Evolutionary conservation across 2,329 filamentous ascomycete species (phyloP), one percentile per base, ranked within the genome.

Genomic region (Rhinocladiella mackenziei): DNA sequence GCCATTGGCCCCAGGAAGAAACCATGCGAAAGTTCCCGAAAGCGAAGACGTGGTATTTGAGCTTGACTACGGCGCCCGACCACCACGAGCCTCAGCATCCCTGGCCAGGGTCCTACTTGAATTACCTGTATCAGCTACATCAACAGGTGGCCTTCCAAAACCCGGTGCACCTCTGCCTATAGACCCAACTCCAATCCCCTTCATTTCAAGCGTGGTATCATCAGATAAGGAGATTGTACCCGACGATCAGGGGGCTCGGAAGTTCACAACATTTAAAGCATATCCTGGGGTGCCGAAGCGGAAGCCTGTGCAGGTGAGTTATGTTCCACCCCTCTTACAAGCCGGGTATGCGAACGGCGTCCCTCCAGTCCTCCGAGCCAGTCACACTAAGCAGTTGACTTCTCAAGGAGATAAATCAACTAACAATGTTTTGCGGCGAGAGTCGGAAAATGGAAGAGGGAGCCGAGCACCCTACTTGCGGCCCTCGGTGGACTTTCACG

Each of bases 401-500:
- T 35, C 34, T 3, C 25, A 13, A 20, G 14, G 5, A 19, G 26
- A 35, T 26, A 19, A 23, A 18, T 31, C 34, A 13, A 19, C 26
- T 32, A 42, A 32, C 29, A 17, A 9, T 10, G 22, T 26, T 29
- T 25, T 13, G 6, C 7, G 32, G 20, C 17, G n/a, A 39, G n/a
- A 11, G 11, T 11, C 14, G 22, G 19, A 14, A 19, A 13, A 22
- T 14, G 17, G n/a, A n/a, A n/a, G n/a, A n/a, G n/a, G n/a, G n/a
- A n/a, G n/a, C n/a, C n/a, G n/a, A n/a, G n/a, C n/a, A n/a, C n/a
- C n/a, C n/a, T 51, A 51, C 19, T 28, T 26, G 15, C 45, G 45
- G 40, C 49, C 49, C 3, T 33, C 48, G 33, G 45, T 51, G 22
- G 49, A 51, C 25, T 43, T 48, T 18, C 20, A 36, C n/a, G 23